A percentile compares a stretch with the other conserved stretches of the same genome.
These are phyloP conservation scores for Didymellaceae sp. DNA, from an alignment of 2,329 filamentous ascomycete genomes.

Conservation along the genomic window DNA sequence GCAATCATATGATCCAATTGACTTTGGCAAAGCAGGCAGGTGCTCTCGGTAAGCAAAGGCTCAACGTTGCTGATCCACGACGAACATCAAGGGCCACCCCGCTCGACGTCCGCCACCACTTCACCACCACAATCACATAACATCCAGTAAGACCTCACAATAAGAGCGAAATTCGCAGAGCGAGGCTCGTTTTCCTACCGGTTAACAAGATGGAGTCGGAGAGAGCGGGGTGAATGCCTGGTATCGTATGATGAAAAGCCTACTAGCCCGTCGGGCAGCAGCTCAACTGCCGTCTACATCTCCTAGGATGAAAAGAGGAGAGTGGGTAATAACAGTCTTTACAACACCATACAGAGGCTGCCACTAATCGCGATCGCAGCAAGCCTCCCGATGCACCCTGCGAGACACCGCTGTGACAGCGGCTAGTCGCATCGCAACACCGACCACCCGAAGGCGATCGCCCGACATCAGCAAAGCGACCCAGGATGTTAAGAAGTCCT, in stretches of 20 bases:
- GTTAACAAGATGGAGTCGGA: neutral
- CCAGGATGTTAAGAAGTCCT: neutral
- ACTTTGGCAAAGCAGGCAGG: constrained; percentile 6
- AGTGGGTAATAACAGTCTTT: constrained; percentile 16
- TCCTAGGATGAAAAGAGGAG: constrained; percentile 11
- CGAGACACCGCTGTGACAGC: constrained; percentile 12
- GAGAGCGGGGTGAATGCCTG: neutral
- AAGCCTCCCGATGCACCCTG: constrained; percentile 17
- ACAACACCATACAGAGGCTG: constrained; percentile 10
- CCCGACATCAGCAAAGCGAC: constrained; percentile 6
- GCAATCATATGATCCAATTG: constrained; percentile 8
- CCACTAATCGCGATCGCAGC: constrained; percentile 18
- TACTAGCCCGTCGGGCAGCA: constrained; percentile 10
- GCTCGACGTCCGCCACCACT: constrained; percentile 11
- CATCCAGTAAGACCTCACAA: neutral
- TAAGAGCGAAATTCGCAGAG: no score
- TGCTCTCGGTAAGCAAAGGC: constrained; percentile 12
- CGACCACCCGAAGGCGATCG: constrained; percentile 17
- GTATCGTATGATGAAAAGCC: constrained; percentile 5
- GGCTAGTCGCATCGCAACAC: constrained; percentile 9
- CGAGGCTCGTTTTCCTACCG: neutral
- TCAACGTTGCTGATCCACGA: neutral
- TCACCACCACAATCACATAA: constrained; percentile 4
- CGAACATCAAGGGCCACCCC: constrained; percentile 14
- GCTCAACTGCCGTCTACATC: constrained; percentile 7